Percentiles rank a stretch among this genome's conserved stretches.
Evolutionary conservation across 2,329 filamentous ascomycete genomes (phyloP).

Genomic region (Dactylellina parvicollis): DNA sequence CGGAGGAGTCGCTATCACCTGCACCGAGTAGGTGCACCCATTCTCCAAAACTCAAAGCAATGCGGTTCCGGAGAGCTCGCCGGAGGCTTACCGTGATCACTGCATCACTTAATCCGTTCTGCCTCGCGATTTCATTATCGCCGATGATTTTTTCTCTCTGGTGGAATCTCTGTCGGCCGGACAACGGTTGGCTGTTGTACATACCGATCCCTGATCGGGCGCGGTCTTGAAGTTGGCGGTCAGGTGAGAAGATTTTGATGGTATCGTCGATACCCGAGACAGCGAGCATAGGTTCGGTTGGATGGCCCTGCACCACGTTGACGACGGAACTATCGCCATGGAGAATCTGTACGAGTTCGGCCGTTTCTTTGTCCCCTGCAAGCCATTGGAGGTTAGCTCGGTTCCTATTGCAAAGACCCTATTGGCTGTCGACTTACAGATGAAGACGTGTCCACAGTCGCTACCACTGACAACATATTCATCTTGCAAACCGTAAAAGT

Average conservation of each 20-base stretch:
- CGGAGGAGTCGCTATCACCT: constrained; percentile 43
- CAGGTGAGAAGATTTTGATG: constrained; percentile 74
- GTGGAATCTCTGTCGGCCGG: constrained; percentile 70
- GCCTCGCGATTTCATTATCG: constrained; percentile 71
- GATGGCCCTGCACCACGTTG: constrained; percentile 73
- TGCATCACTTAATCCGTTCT: constrained; percentile 69
- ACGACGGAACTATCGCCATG: constrained; percentile 76
- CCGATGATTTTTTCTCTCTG: constrained; percentile 71
- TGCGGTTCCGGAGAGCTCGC: constrained; percentile 48
- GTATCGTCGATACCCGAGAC: constrained; percentile 75
- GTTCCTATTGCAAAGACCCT: constrained; percentile 30
- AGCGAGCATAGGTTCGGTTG: constrained; percentile 73
- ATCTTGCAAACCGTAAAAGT: constrained; percentile 73
- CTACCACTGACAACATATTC: constrained; percentile 75
- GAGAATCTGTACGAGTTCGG: constrained; percentile 71
- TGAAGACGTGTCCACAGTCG: constrained; percentile 74
- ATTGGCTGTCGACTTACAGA: constrained; percentile 63
- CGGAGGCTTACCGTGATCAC: constrained; percentile 58
- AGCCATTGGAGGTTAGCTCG: constrained; percentile 31
- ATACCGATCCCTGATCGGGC: constrained; percentile 71
- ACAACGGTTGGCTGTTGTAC: constrained; percentile 64
- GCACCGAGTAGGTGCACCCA: constrained; percentile 48
- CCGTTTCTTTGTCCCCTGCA: constrained; percentile 69
- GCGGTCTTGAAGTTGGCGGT: constrained; percentile 68
- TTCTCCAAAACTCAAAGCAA: constrained; percentile 52